Evolutionary conservation across 2,329 filamentous ascomycete species (phyloP), one percentile per base, ranked within the genome.

Genomic region (Aspergillus cejpii): DNA sequence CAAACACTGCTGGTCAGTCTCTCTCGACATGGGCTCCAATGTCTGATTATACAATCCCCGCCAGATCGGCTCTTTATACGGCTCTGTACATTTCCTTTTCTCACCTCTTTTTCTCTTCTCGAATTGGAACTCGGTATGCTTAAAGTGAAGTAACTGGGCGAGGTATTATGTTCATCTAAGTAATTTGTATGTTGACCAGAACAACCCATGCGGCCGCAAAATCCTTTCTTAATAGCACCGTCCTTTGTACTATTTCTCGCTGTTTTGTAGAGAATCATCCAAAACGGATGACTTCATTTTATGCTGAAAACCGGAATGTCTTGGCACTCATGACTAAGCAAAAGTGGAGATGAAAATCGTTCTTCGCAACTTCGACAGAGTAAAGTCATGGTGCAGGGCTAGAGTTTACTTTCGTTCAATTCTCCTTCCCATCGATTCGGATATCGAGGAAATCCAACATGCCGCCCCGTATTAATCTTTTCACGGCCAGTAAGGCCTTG

Each of bases 391-490:
- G 31, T 26, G 31, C 6, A 31, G 28, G 28, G 7, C 28, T 14
- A 31, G 14, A 14, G 28, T 14, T 11, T 2, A 20, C 15, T 20
- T 37, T 38, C 37, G 31, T 24, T 17, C 31, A 17, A 28, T 14
- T 14, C 23, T 41, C 14, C 33, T 20, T 24, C 23, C 33, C 38
- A 23, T 34, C 15, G 15, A 19, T 21, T 28, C 23, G 17, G 37
- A 26, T 33, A 45, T 34, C 34, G 26, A 48, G 26, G 29, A 33
- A 11, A 20, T 4, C n/a, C 20, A 17, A 38, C 20, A 82, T 83
- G 79, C 72, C 78, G 55, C 73, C 78, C 45, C 71, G 76, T 64
- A 64, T 78, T 54, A 75, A 73, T 50, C 53, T 80, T 31, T 71
- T 74, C 43, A 61, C 66, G 36, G 57, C 62, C 44, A 57, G 60